A percentile compares a stretch with the other conserved stretches of the same genome.
These are phyloP conservation scores for Sugiyamaella sp. DNA, from an alignment of 1,139 yeast genomes.

Conservation along the genomic window DNA sequence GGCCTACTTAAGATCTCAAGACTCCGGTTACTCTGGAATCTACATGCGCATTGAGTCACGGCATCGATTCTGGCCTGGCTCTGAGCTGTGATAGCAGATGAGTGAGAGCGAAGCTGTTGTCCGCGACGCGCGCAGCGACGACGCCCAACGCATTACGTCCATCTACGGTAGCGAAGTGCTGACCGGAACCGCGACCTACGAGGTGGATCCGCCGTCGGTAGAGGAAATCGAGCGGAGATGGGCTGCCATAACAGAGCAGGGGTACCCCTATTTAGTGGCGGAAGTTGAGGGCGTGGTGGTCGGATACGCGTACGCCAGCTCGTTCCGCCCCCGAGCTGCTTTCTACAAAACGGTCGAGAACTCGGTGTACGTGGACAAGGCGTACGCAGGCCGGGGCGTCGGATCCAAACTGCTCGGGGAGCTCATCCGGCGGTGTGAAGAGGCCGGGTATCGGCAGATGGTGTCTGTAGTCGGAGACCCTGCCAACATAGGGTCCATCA, in stretches of 20 bases:
- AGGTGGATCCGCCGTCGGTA: constrained; percentile 13
- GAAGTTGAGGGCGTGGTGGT: constrained; percentile 14
- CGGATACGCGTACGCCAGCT: constrained; percentile 20
- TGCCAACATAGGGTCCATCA: constrained; percentile 9
- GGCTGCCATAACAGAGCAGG: constrained; percentile 1
- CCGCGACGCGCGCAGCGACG: constrained; percentile 7
- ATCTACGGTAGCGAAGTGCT: constrained; percentile 16
- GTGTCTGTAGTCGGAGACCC: constrained; percentile 17
- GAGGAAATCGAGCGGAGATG: constrained; percentile 19
- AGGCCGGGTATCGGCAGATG: constrained; percentile 18
- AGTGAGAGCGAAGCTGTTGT: constrained; percentile 1
- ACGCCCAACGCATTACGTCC: constrained; percentile 8
- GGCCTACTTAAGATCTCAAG: too few relatives aligned
- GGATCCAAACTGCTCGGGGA: constrained; percentile 16
- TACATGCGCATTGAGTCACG: not conserved
- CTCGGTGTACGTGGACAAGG: constrained; percentile 16
- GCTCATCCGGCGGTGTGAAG: constrained; percentile 4
- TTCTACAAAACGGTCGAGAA: constrained; percentile 18
- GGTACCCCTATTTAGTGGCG: constrained; percentile 19
- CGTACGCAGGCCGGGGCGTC: constrained; percentile 12
- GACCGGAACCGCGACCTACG: constrained; percentile 19
- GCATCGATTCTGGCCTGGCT: not conserved
- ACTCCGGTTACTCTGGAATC: too few relatives aligned
- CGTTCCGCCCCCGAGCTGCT: constrained; percentile 17
- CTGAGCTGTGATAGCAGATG: too few relatives aligned